Base-by-base conservation (phyloP, 495 filamentous ascomycete species). In the Talaromyces ruber region DNA sequence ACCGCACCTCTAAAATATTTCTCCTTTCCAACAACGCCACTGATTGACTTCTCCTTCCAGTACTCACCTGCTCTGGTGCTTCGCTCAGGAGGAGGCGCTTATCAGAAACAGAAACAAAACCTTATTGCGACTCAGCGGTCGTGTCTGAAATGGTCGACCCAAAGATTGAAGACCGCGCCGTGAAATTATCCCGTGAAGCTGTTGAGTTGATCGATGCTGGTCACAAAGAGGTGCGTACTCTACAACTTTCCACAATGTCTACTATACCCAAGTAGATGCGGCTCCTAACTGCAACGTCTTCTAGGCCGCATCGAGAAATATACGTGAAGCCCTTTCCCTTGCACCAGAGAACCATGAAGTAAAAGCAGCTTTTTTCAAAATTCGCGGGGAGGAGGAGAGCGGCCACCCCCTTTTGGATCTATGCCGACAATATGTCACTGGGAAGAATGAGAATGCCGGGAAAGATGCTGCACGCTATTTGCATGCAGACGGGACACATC, bases 251-350 rank as follows among this genome's bases (percentile, higher is more conserved):
- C 11, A 22, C 14, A 4, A 6, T 4, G 14, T 26, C 51, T 54
- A 14, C 51, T 54, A 2, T 4, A 16, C 1, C 3, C 5, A 54
- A 54, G 24, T 54, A 12, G n/a, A 29, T 12, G 28, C 64, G 32
- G 25, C 52, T 16, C 12, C 58, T 59, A 30, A 57, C 63, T 67
- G 66, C 59, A 39, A 51, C 21, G 21, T 59, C 22, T 59, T 58
- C 58, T 64, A 87, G 84, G 82, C 81, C 53, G 84, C 82, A 26
- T 78, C 81, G 39, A 77, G 83, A 59, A 81, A 81, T 57, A 75
- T 89, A 50, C 79, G 83, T 71, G 83, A 88, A 75, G 86, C 86
- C 24, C 76, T 82, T 59, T 79, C 79, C n/a, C 74, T 89, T 53
- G 82, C 82, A 16, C 82, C 85, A 24, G 76, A 84, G 2, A 80